A percentile compares a stretch with the other conserved stretches of the same genome.
Evolutionary conservation across 2,329 filamentous ascomycete species (phyloP).

Genomic region (Trichoderma oligosporum): DNA sequence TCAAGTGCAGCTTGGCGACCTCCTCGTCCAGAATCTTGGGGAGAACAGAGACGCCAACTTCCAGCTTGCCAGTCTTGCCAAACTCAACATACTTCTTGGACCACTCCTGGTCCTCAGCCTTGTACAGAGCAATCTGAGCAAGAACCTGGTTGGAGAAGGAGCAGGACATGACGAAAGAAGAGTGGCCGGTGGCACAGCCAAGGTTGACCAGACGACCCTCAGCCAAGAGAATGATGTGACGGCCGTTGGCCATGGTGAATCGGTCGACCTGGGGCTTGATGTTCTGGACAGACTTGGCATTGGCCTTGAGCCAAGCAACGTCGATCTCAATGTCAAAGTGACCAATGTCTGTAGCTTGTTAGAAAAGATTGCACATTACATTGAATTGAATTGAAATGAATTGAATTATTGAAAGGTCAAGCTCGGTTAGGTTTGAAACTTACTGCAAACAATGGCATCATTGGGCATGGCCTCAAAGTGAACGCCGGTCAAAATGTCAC

Average conservation of each 20-base stretch:
- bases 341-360: conserved; percentile 66
- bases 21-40: conserved; percentile 99
- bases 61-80: conserved; percentile 85
- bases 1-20: conserved; percentile 89
- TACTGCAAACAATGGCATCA: conserved; percentile 97
- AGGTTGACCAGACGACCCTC: conserved; percentile 99
- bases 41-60: conserved; percentile 84
- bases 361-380: too few species aligned
- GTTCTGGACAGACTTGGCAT: conserved; percentile 88
- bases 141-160: conserved; percentile 99
- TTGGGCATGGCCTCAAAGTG: conserved; percentile 97
- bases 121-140: conserved; percentile 97
- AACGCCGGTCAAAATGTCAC: conserved; percentile 86
- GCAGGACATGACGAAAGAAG: conserved; percentile 99
- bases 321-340: conserved; percentile 99
- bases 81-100: conserved; percentile 95
- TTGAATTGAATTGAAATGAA: too few species aligned
- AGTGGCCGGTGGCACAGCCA: conserved; percentile 98
- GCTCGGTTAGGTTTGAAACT: conserved; percentile 29
- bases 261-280: conserved; percentile 99
- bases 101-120: conserved; percentile 82
- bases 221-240: conserved; percentile 96
- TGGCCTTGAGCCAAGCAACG: conserved; percentile 98
- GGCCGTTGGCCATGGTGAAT: conserved; percentile 88
- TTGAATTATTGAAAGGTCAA: background rate